These are phyloP conservation scores for Elsinoe australis DNA, from an alignment of 2,329 filamentous ascomycete species.

Conservation along the genomic window DNA sequence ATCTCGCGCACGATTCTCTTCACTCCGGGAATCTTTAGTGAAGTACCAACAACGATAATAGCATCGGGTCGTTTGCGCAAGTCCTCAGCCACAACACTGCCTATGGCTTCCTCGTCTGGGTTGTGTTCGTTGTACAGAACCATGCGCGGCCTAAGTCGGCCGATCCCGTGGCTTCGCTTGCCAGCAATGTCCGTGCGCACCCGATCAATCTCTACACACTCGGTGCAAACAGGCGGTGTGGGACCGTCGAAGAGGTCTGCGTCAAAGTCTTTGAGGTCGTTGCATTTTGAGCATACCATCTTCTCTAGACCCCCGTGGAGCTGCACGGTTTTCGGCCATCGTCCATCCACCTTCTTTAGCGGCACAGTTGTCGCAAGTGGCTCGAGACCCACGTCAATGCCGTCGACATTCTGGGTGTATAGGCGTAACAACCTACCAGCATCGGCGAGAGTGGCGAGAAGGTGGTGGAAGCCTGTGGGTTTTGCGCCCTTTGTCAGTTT, in stretches of 20 bases:
- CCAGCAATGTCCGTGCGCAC: slow-evolving; percentile 68
- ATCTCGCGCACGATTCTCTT: slow-evolving; percentile 83
- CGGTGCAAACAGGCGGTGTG: slow-evolving; percentile 68
- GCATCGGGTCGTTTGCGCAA: slow-evolving; percentile 80
- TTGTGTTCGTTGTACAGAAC: slow-evolving; percentile 97
- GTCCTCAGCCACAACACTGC: slow-evolving; percentile 79
- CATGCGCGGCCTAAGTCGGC: slow-evolving; percentile 81
- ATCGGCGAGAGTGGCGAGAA: slow-evolving; percentile 80
- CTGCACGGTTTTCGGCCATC: slow-evolving; percentile 90
- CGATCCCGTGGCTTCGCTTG: slow-evolving; percentile 88
- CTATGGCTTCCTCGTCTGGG: slow-evolving; percentile 92
- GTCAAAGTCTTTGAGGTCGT: slow-evolving; percentile 66
- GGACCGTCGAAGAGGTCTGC: slow-evolving; percentile 74
- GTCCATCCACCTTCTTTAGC: slow-evolving; percentile 57
- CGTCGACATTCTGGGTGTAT: slow-evolving; percentile 96
- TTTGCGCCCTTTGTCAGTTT: slow-evolving; percentile 66
- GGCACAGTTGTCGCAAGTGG: slow-evolving; percentile 76
- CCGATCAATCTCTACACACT: slow-evolving; percentile 66
- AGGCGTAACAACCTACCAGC: slow-evolving; percentile 82
- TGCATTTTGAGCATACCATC: slow-evolving; percentile 95
- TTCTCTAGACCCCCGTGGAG: slow-evolving; percentile 88
- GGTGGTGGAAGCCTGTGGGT: slow-evolving; percentile 85
- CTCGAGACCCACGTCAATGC: slow-evolving; percentile 75
- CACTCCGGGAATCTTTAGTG: slow-evolving; percentile 88
- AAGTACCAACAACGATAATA: slow-evolving; percentile 90